Conservation (phyloP, 2,329 filamentous ascomycete species). For the Rhynchosporium secalis region DNA sequence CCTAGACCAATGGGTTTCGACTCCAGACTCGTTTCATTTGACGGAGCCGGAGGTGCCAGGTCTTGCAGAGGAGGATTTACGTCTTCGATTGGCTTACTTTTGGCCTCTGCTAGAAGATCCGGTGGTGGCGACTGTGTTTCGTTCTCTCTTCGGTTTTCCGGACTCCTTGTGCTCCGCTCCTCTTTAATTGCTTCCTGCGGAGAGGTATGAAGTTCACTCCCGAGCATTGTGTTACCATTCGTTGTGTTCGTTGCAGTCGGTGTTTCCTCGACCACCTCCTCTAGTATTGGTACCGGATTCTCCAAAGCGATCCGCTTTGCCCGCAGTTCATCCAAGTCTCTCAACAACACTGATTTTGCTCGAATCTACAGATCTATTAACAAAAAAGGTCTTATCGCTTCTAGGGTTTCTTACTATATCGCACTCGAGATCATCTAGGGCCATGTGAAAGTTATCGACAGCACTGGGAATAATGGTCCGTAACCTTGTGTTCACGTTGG, state of each 20-base stretch:
- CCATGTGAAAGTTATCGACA: slow-evolving; percentile 46
- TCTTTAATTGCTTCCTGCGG: slow-evolving; percentile 29
- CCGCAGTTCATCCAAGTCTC: slow-evolving; percentile 50
- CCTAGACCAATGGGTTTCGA: slow-evolving; percentile 31
- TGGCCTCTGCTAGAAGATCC: slow-evolving; percentile 26
- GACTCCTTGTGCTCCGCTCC: slow-evolving; percentile 23
- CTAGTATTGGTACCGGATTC: slow-evolving; percentile 30
- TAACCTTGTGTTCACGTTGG: slow-evolving; percentile 32
- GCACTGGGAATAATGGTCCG: slow-evolving; percentile 33
- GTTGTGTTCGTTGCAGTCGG: slow-evolving; percentile 26
- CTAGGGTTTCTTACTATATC: slow-evolving; percentile 51
- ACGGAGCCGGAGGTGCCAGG: slow-evolving; percentile 31
- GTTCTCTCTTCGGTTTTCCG: slow-evolving; percentile 17
- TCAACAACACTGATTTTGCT: slow-evolving; percentile 56
- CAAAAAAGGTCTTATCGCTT: neutral
- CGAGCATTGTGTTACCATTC: neutral
- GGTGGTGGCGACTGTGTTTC: slow-evolving; percentile 12
- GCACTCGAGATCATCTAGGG: slow-evolving; percentile 56
- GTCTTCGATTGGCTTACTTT: slow-evolving; percentile 8
- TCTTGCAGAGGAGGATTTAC: slow-evolving; percentile 17
- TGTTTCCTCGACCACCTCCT: slow-evolving; percentile 27
- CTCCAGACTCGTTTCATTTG: slow-evolving; percentile 19
- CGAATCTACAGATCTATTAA: slow-evolving; percentile 42
- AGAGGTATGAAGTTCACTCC: neutral
- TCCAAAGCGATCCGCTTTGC: slow-evolving; percentile 36